These are phyloP conservation scores for Hymenoscyphus salicellus DNA, from an alignment of 2,329 filamentous ascomycete species.

Conservation along the genomic window DNA sequence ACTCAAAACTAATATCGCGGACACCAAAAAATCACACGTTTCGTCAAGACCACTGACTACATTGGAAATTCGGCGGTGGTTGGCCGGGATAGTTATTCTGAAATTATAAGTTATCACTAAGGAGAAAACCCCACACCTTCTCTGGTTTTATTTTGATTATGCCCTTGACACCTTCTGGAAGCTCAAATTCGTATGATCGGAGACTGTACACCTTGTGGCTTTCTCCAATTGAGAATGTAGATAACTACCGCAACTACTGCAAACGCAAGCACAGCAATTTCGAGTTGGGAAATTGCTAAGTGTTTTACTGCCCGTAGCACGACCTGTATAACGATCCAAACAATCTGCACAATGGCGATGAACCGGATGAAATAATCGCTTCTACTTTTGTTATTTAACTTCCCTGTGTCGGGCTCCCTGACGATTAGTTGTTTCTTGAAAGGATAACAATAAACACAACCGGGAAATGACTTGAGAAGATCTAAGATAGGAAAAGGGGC, in stretches of 20 bases:
- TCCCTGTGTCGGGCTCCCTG: constrained; percentile 44
- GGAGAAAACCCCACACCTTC: background rate
- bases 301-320: background rate
- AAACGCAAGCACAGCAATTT: constrained; percentile 17
- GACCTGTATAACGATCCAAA: constrained; percentile 16
- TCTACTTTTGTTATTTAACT: constrained; percentile 45
- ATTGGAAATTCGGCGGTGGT: background rate
- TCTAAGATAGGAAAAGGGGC: background rate
- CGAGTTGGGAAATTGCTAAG: constrained; percentile 18
- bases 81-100: background rate
- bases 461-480: no score
- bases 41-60: background rate
- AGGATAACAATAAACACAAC: no score
- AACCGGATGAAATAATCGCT: constrained; percentile 28
- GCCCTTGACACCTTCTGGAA: background rate
- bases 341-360: constrained; percentile 15
- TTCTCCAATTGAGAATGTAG: constrained; percentile 15
- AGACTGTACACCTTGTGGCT: constrained; percentile 13
- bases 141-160: background rate
- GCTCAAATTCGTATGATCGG: background rate
- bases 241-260: constrained; percentile 12
- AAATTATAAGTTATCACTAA: no score
- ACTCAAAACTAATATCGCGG: background rate
- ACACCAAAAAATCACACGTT: no score
- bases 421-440: no score